Conservation (phyloP, 345 rosid genomes). For the Euphorbia peplus region DNA sequence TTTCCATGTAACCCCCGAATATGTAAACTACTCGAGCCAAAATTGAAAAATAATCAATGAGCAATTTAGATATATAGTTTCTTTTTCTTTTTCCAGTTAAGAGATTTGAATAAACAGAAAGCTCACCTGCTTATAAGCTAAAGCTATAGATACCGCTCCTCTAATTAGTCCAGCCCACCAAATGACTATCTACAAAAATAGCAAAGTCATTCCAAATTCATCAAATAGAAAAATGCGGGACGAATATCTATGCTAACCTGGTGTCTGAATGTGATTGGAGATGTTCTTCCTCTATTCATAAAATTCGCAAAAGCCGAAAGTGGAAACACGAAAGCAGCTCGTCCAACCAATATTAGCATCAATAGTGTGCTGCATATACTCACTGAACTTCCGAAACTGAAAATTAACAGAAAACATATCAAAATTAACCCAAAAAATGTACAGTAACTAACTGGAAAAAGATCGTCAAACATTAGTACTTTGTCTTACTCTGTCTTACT, state of each 20-base stretch:
- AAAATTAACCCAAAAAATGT: background rate
- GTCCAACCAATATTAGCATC: constrained; percentile 53
- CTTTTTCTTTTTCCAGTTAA: background rate
- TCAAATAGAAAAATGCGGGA: background rate
- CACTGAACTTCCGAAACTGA: constrained; percentile 53
- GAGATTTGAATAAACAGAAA: background rate
- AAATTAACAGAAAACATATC: constrained; percentile 6
- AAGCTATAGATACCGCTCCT: constrained; percentile 90
- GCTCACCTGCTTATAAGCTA: constrained; percentile 88
- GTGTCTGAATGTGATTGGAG: constrained; percentile 52
- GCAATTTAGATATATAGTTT: too few relatives aligned
- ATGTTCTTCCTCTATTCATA: constrained; percentile 48
- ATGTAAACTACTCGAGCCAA: constrained; percentile 54
- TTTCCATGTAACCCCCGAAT: constrained; percentile 65
- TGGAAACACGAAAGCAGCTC: constrained; percentile 86
- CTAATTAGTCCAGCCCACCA: constrained; percentile 99
- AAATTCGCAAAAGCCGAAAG: constrained; percentile 64
- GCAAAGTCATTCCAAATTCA: constrained; percentile 3
- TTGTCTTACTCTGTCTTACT: constrained; percentile 54
- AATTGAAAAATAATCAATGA: too few relatives aligned
- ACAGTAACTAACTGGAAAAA: too few relatives aligned
- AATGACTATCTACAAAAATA: constrained; percentile 53
- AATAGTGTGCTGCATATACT: constrained; percentile 49
- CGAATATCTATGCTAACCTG: constrained; percentile 41
- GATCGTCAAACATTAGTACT: too few relatives aligned